Conservation (phyloP, 495 filamentous ascomycete species). For the Neurospora tetrasperma region DNA sequence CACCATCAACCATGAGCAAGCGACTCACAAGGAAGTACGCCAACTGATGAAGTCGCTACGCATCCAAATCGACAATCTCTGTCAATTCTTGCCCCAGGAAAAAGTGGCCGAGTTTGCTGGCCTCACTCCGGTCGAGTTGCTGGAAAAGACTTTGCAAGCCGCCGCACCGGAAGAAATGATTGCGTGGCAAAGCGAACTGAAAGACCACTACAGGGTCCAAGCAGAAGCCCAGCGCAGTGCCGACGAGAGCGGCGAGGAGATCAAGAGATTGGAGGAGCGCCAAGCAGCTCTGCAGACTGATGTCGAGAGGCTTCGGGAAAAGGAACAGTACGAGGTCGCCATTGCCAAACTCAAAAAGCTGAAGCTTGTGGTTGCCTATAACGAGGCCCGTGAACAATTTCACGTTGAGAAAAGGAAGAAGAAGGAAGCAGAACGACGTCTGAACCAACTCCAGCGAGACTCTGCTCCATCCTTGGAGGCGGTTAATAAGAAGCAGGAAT, state of each 20-base stretch:
- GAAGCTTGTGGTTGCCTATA: slow-evolving; percentile 57
- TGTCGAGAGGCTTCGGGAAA: slow-evolving; percentile 71
- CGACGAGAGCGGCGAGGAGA: slow-evolving; percentile 46
- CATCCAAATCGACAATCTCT: slow-evolving; percentile 96
- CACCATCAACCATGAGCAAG: slow-evolving; percentile 53
- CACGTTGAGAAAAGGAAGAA: slow-evolving; percentile 37
- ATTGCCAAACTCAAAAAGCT: slow-evolving; percentile 57
- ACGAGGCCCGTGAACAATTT: slow-evolving; percentile 29
- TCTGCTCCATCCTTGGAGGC: slow-evolving; percentile 57
- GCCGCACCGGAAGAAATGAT: slow-evolving; percentile 74
- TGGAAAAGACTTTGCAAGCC: slow-evolving; percentile 76
- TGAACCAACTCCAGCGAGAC: slow-evolving; percentile 47
- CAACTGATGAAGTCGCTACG: slow-evolving; percentile 55
- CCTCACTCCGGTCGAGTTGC: slow-evolving; percentile 72
- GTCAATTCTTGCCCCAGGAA: slow-evolving; percentile 95
- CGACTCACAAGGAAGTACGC: slow-evolving; percentile 48
- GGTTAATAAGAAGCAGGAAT: slow-evolving; percentile 55
- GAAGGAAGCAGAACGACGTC: slow-evolving; percentile 37
- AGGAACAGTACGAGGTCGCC: slow-evolving; percentile 53
- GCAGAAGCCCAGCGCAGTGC: slow-evolving; percentile 52
- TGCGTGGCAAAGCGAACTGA: slow-evolving; percentile 65
- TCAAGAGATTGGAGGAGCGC: slow-evolving; percentile 56
- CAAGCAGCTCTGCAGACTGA: slow-evolving; percentile 73
- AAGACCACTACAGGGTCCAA: slow-evolving; percentile 56
- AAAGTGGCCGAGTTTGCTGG: slow-evolving; percentile 90